Conservation (phyloP, 2,329 filamentous ascomycete species). For the Xylariaceae sp. region DNA sequence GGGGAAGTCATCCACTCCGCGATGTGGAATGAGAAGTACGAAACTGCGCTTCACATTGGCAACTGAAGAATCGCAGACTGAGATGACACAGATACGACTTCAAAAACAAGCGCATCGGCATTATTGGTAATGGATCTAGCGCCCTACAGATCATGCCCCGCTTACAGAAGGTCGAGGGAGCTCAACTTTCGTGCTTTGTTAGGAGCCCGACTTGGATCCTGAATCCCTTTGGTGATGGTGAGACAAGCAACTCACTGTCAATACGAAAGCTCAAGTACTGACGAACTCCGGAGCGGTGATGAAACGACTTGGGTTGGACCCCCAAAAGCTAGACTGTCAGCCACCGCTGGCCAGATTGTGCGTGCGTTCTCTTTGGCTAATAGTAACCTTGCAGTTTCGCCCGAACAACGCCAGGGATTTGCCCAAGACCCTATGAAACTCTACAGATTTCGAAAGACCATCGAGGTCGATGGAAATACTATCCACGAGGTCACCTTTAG, state of each 20-base stretch:
- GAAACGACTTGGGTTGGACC: slow-evolving; percentile 41
- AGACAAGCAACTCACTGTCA: not conserved
- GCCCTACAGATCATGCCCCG: slow-evolving; percentile 50
- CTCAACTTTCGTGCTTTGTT: slow-evolving; percentile 43
- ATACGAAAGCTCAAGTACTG: not conserved
- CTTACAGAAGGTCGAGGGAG: slow-evolving; percentile 43
- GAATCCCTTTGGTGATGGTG: slow-evolving; percentile 42
- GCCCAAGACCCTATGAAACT: slow-evolving; percentile 37
- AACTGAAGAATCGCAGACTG: not conserved
- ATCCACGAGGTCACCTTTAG: slow-evolving; percentile 41
- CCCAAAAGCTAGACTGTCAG: slow-evolving; percentile 38
- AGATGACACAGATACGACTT: slow-evolving; percentile 41
- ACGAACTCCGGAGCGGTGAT: slow-evolving; percentile 32
- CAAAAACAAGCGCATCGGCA: slow-evolving; percentile 44
- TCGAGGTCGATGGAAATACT: slow-evolving; percentile 42
- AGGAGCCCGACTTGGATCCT: slow-evolving; percentile 50
- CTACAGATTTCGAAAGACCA: slow-evolving; percentile 41
- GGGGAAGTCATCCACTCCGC: slow-evolving; percentile 46
- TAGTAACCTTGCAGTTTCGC: slow-evolving; percentile 31
- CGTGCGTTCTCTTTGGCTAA: not conserved
- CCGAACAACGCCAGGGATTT: slow-evolving; percentile 38
- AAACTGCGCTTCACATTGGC: not conserved
- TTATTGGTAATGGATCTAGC: slow-evolving; percentile 52
- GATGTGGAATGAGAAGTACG: slow-evolving; percentile 40
- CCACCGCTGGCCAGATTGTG: not conserved